A percentile compares a stretch with the other conserved stretches of the same genome.
These are phyloP conservation scores for Epichloe gansuensis DNA, from an alignment of 2,329 filamentous ascomycete genomes.

Conservation along the genomic window DNA sequence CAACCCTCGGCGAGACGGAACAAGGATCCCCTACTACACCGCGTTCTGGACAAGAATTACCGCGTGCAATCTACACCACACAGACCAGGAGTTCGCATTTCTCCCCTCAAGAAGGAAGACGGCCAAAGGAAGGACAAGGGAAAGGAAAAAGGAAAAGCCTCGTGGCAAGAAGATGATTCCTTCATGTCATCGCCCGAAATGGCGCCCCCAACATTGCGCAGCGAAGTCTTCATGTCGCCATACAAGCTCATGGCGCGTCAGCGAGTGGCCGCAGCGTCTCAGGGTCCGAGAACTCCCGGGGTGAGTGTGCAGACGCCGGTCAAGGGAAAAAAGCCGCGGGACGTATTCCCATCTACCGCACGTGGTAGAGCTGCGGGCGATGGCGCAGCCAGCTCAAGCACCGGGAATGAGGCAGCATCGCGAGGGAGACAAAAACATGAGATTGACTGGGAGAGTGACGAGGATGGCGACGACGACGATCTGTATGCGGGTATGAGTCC, in stretches of 20 bases:
- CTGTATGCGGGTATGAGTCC: slow-evolving; percentile 66
- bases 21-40: slow-evolving; percentile 74
- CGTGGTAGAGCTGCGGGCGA: not conserved
- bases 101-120: slow-evolving; percentile 27
- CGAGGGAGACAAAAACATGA: slow-evolving; percentile 32
- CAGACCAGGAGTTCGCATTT: slow-evolving; percentile 33
- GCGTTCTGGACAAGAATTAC: slow-evolving; percentile 90
- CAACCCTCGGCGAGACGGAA: slow-evolving; percentile 18
- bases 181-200: slow-evolving; percentile 65
- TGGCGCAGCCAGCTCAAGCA: not conserved
- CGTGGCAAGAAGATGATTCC: slow-evolving; percentile 37
- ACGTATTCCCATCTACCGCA: slow-evolving; percentile 29
- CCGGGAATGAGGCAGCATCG: slow-evolving; percentile 3
- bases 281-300: slow-evolving; percentile 58
- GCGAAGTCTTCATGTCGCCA: slow-evolving; percentile 75
- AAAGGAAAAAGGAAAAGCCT: slow-evolving; percentile 19
- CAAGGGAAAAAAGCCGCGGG: slow-evolving; percentile 34
- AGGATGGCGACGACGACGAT: slow-evolving; percentile 50
- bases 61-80: slow-evolving; percentile 86
- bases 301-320: slow-evolving; percentile 72
- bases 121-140: slow-evolving; percentile 10
- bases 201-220: slow-evolving; percentile 68
- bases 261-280: slow-evolving; percentile 28
- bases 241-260: slow-evolving; percentile 33
- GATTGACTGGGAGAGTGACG: slow-evolving; percentile 64